phyloP scores from a whole-genome alignment of 2,329 filamentous ascomycete genomes.

The Fusarium floridanum region DNA sequence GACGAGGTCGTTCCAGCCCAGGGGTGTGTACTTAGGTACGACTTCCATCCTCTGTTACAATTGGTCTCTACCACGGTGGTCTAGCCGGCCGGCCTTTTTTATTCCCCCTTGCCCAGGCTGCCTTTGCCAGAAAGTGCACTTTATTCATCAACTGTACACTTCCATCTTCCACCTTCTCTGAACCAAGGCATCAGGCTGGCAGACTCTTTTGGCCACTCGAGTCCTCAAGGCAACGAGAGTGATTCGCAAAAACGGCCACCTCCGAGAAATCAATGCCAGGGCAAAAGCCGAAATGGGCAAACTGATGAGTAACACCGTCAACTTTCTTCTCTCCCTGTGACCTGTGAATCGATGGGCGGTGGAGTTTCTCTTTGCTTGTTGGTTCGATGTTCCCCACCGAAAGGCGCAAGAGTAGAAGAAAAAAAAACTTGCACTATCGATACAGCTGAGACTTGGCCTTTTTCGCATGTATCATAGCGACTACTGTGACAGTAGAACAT shows the following conservation, averaged over 20 bases:
- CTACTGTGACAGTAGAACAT: neutral
- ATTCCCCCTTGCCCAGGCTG: neutral
- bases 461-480: neutral
- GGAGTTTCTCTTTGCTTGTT: conserved; percentile 19
- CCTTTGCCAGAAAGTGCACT: neutral
- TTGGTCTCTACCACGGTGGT: neutral
- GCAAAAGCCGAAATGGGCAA: conserved; percentile 12
- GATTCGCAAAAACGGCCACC: conserved; percentile 1
- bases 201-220: neutral
- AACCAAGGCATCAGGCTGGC: neutral
- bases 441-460: neutral
- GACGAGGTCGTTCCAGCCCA: conserved; percentile 11
- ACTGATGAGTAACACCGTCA: conserved; percentile 7
- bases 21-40: neutral
- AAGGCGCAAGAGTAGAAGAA: neutral
- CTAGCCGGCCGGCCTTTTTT: neutral
- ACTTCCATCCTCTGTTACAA: neutral
- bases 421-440: conserved; percentile 18
- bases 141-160: neutral
- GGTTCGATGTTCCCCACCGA: conserved; percentile 11
- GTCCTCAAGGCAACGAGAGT: neutral
- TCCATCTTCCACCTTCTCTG: neutral
- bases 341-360: conserved; percentile 18
- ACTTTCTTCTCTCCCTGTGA: conserved; percentile 13
- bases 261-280: neutral